phyloP scores from a whole-genome alignment of 345 rosid genomes.

The Hevea brasiliensis region DNA sequence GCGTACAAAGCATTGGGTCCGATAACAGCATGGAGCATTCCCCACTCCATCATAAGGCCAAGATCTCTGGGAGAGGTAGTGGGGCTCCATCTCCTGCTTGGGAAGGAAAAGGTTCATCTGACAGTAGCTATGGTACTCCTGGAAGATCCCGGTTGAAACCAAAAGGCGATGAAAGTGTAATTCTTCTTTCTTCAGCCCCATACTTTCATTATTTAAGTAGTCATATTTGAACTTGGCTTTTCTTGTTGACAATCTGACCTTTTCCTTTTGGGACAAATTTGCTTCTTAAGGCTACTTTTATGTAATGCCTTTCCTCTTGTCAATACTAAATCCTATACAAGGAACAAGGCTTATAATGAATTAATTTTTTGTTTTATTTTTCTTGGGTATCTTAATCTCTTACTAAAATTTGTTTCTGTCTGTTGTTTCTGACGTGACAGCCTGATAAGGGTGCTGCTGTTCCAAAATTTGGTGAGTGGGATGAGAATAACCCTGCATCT shows the following conservation, averaged over 20 bases:
- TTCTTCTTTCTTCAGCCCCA: constrained; percentile 12
- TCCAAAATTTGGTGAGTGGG: constrained; percentile 93
- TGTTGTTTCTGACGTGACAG: constrained; percentile 32
- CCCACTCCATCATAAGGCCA: constrained; percentile 55
- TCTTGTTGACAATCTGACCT: no score
- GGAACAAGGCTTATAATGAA: background rate
- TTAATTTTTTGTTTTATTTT: no score
- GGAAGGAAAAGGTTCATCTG: constrained; percentile 60
- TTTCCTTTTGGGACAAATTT: no score
- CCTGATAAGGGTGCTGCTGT: constrained; percentile 73
- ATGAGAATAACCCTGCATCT: constrained; percentile 73
- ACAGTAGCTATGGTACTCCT: constrained; percentile 59
- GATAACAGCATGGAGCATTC: constrained; percentile 66
- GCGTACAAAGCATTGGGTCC: constrained; percentile 38
- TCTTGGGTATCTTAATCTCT: no score
- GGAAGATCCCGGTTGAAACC: constrained; percentile 56
- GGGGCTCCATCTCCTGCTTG: constrained; percentile 48
- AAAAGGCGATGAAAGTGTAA: constrained; percentile 74
- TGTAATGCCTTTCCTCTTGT: no score
- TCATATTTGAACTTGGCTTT: background rate
- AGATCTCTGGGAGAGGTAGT: constrained; percentile 38
- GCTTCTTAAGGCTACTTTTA: no score
- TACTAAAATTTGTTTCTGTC: constrained; percentile 2
- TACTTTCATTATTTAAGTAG: background rate
- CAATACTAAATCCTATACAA: background rate